phyloP scores from a whole-genome alignment of 2,329 filamentous ascomycete species.

The Mycocentrospora acerina region DNA sequence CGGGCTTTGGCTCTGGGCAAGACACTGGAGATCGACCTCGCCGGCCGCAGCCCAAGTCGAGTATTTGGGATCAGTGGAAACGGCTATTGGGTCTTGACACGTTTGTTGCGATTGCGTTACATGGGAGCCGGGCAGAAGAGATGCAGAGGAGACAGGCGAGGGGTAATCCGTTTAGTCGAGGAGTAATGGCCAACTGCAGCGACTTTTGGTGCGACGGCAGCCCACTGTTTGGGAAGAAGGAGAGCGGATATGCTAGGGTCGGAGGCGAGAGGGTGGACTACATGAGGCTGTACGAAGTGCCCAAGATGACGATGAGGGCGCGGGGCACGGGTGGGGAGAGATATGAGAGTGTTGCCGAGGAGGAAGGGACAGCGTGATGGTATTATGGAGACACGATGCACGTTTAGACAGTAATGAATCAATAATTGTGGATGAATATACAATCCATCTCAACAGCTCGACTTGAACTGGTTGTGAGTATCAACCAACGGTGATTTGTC shows the following conservation, averaged over 20 bases:
- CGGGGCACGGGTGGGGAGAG: conserved; percentile 37
- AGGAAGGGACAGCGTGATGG: conserved; percentile 29
- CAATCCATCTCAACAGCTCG: too few species aligned
- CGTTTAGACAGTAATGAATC: too few species aligned
- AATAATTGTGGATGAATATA: too few species aligned
- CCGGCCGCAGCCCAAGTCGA: conserved; percentile 57
- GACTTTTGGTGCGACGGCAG: conserved; percentile 96
- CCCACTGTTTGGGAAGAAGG: conserved; percentile 73
- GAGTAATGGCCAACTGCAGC: conserved; percentile 82
- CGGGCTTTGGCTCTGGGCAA: conserved; percentile 65
- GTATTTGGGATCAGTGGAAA: conserved; percentile 77
- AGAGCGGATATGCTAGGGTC: conserved; percentile 73
- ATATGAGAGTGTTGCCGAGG: conserved; percentile 61
- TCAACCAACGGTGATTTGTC: conserved; percentile 3
- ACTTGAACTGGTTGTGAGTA: too few species aligned
- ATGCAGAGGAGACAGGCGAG: conserved; percentile 43
- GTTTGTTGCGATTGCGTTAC: conserved; percentile 86
- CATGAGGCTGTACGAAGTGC: conserved; percentile 84
- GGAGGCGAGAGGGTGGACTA: conserved; percentile 84
- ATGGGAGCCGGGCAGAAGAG: conserved; percentile 60
- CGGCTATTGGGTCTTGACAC: conserved; percentile 87
- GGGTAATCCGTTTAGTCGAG: conserved; percentile 82
- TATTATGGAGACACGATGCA: background rate
- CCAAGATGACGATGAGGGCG: conserved; percentile 64
- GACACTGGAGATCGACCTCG: conserved; percentile 44